phyloP scores from a whole-genome alignment of 768 basidiomycete species.

The Symmetrospora coprosmae region DNA sequence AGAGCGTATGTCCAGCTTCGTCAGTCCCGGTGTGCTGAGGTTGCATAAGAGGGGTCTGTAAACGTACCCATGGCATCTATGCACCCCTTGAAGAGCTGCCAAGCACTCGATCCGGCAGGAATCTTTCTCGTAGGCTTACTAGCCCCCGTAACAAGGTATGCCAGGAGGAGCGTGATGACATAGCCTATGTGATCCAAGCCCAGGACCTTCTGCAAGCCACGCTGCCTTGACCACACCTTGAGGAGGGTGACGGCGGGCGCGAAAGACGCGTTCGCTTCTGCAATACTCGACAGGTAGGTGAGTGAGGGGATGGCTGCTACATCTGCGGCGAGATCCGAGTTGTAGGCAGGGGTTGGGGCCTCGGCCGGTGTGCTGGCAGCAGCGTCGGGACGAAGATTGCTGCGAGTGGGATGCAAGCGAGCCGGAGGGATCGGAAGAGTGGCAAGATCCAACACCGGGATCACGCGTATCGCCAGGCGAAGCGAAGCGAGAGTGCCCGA shows the following conservation, averaged over 20 bases:
- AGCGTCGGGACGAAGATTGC: constrained; percentile 49
- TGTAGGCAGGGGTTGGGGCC: constrained; percentile 61
- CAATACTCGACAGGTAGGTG: constrained; percentile 47
- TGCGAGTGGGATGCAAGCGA: constrained; percentile 36
- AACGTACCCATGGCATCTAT: constrained; percentile 17
- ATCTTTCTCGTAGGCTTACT: not conserved
- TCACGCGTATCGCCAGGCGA: constrained; percentile 51
- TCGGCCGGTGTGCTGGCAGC: constrained; percentile 28
- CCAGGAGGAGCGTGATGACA: not conserved
- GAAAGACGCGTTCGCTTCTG: constrained; percentile 48
- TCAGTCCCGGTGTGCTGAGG: too few species aligned
- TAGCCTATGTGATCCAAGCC: not conserved
- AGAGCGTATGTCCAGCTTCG: not conserved
- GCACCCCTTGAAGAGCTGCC: constrained; percentile 13
- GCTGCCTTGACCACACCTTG: constrained; percentile 74
- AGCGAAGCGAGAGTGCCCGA: too few species aligned
- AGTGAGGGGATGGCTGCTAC: constrained; percentile 39
- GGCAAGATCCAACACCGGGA: constrained; percentile 49
- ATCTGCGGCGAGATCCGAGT: constrained; percentile 50
- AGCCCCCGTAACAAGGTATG: not conserved
- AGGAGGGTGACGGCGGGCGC: constrained; percentile 61
- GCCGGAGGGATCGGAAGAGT: not conserved
- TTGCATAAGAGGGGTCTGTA: too few species aligned
- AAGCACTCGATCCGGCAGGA: constrained; percentile 7
- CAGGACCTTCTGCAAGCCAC: constrained; percentile 23